Evolutionary conservation across 768 basidiomycete species (phyloP), one percentile per base, ranked within the genome.

Genomic region (Jaapia argillacea): DNA sequence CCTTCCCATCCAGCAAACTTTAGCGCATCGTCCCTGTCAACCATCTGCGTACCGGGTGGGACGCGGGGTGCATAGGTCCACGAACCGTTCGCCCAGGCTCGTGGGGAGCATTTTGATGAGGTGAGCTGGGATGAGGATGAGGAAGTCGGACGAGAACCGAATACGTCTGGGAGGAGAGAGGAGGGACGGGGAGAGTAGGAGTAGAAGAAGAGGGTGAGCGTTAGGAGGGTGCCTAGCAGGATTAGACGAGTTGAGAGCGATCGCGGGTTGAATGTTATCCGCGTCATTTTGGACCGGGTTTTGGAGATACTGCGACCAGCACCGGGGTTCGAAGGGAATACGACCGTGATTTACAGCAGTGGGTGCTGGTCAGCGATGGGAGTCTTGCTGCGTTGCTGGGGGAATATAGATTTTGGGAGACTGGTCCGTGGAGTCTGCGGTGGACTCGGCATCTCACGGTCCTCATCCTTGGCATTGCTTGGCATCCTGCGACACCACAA

Each of bases 1-100:
- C 77, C 77, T 43, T 70, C 61, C 26, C 79, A 70, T 4, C 78
- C 78, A n/a, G 72, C 65, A 49, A 80, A 72, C 3, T 47, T 54
- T 36, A 77, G 57, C 5, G 67, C 70, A 46, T 81, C 72, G 24
- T 68, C 62, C 7, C 54, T 51, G 16, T 51, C 42, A 2, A 61
- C 61, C 59, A 76, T 67, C n/a, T 46, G 24, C 5, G 48, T 37
- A 24, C 42, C 36, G 35, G 47, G 50, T 35, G 58, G 45, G 28
- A 59, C 42, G 25, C 60, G 31, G 16, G 31, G 10, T 33, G 10
- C 10, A 16, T 33, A 16, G 10, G 10, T 10, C 31, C 31, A 33
- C 16, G 10, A 16, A 16, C 31, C 31, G 10, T 10, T 10, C 16
- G 31, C 31, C 10, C 16, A 33, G 31, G 31, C 10, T 16, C 31